phyloP scores from a whole-genome alignment of 2,329 filamentous ascomycete species.

The Sclerotinia nivalis region DNA sequence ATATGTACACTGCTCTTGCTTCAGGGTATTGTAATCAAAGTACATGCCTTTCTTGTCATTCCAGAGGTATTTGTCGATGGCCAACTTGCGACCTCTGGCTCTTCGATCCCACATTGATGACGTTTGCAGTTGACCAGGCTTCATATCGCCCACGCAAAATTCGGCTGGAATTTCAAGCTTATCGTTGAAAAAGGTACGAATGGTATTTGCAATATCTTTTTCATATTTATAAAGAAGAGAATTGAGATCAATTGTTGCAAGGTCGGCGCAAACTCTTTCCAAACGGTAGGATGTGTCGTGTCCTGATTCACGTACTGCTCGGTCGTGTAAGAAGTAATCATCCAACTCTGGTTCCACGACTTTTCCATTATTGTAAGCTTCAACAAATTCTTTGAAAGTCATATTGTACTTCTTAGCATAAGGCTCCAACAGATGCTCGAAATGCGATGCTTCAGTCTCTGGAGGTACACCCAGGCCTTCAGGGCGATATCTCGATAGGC shows the following conservation, averaged over 20 bases:
- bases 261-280: slow-evolving; percentile 80
- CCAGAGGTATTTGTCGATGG: slow-evolving; percentile 94
- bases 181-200: slow-evolving; percentile 82
- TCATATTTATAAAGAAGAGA: slow-evolving; percentile 97
- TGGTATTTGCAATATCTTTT: slow-evolving; percentile 83
- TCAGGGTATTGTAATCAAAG: slow-evolving; percentile 92
- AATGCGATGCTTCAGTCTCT: slow-evolving; percentile 58
- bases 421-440: slow-evolving; percentile 46
- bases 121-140: slow-evolving; percentile 71
- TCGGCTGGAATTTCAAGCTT: slow-evolving; percentile 78
- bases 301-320: slow-evolving; percentile 91
- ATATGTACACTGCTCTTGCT: slow-evolving; percentile 77
- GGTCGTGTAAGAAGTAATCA: slow-evolving; percentile 93
- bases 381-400: slow-evolving; percentile 80
- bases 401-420: slow-evolving; percentile 64
- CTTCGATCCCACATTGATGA: slow-evolving; percentile 90
- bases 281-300: slow-evolving; percentile 96
- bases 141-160: slow-evolving; percentile 69
- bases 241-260: slow-evolving; percentile 94
- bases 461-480: slow-evolving; percentile 56
- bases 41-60: slow-evolving; percentile 91
- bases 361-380: slow-evolving; percentile 78
- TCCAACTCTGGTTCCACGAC: slow-evolving; percentile 87
- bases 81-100: slow-evolving; percentile 77
- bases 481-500: slow-evolving; percentile 54